Conservation (phyloP, 345 rosid species). For the Lumnitzera littorea region DNA sequence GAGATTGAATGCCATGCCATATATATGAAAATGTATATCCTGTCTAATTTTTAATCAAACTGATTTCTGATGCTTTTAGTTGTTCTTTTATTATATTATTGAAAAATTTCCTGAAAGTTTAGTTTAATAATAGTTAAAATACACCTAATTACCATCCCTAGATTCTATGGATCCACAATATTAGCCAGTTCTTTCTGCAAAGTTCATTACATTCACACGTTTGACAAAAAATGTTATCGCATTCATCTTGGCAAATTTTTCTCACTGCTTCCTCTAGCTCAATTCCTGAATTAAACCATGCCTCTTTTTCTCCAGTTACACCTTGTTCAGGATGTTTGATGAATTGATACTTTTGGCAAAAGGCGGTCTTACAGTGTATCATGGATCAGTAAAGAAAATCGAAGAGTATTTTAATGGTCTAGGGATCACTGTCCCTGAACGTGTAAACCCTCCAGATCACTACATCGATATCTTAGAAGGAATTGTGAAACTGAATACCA, state of each 20-base stretch:
- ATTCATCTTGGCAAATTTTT: neutral
- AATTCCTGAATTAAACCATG: neutral
- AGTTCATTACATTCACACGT: too few relatives aligned
- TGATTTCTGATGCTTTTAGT: too few relatives aligned
- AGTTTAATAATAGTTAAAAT: too few relatives aligned
- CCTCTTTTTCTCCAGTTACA: conserved; percentile 46
- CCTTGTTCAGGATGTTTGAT: conserved; percentile 90
- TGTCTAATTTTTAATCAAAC: too few relatives aligned
- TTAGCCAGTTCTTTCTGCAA: too few relatives aligned
- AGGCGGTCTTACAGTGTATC: conserved; percentile 87
- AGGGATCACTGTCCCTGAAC: conserved; percentile 84
- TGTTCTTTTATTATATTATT: too few relatives aligned
- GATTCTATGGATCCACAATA: too few relatives aligned
- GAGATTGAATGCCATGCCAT: neutral
- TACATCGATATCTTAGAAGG: conserved; percentile 95
- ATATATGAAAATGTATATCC: neutral
- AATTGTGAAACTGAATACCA: conserved; percentile 53
- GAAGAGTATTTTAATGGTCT: conserved; percentile 82
- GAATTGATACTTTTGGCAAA: conserved; percentile 94
- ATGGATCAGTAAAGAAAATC: conserved; percentile 89
- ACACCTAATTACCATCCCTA: too few relatives aligned
- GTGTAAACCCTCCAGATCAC: conserved; percentile 96
- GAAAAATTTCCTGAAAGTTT: too few relatives aligned
- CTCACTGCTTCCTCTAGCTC: neutral
- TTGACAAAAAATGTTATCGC: too few relatives aligned